These are phyloP conservation scores for Guadua angustifolia DNA, from an alignment of 176 grass and related monocot genomes.

Conservation along the genomic window DNA sequence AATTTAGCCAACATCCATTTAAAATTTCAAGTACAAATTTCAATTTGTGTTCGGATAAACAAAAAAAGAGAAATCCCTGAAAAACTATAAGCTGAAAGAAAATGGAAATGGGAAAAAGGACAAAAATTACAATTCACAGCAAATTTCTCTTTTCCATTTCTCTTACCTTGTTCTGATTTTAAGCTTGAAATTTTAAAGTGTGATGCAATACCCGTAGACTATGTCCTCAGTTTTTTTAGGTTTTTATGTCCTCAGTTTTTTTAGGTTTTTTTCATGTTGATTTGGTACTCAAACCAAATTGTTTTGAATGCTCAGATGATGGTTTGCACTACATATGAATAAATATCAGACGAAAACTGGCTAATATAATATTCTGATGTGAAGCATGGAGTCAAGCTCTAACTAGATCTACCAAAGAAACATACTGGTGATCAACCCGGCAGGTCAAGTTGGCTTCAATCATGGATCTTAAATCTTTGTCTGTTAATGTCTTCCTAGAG, in stretches of 20 bases:
- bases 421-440: conserved; percentile 92
- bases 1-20: not conserved
- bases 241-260: not conserved
- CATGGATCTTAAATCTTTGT: conserved; percentile 77
- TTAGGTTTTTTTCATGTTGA: not conserved
- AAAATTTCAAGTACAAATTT: not conserved
- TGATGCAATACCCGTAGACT: not conserved
- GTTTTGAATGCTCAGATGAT: not conserved
- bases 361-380: not conserved
- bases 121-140: not conserved
- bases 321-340: not conserved
- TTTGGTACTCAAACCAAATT: not conserved
- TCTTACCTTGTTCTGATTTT: not conserved
- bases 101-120: not conserved
- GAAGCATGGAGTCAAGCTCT: conserved; percentile 19
- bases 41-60: not conserved
- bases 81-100: not conserved
- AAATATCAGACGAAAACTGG: conserved; percentile 13
- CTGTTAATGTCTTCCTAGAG: conserved; percentile 76
- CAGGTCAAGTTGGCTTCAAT: conserved; percentile 91
- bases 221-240: not conserved
- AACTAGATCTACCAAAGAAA: conserved; percentile 32
- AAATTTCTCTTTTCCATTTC: not conserved
- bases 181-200: not conserved
- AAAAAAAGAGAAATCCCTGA: not conserved